phyloP scores from a whole-genome alignment of 768 basidiomycete genomes.

The Chalciporus piperatus region DNA sequence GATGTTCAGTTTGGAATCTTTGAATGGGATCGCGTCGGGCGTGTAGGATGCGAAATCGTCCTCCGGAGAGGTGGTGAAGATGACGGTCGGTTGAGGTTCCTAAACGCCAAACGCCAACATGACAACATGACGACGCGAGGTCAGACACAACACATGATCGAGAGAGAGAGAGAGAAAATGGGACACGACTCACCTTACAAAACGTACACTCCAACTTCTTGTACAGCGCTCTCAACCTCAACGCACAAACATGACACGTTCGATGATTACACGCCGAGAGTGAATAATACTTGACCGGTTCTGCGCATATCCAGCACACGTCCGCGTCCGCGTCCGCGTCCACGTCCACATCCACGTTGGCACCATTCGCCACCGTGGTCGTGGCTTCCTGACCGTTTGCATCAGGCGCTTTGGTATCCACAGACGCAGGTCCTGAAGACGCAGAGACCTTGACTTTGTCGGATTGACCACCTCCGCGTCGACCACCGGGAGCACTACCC shows the following conservation, averaged over 20 bases:
- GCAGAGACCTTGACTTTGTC: too few relatives aligned
- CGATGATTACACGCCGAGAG: constrained; percentile 90
- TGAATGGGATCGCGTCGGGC: constrained; percentile 54
- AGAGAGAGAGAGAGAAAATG: not conserved
- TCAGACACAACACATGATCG: not conserved
- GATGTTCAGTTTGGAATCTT: constrained; percentile 72
- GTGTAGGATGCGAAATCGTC: constrained; percentile 57
- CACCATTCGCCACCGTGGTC: too few relatives aligned
- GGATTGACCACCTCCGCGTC: not conserved
- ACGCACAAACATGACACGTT: constrained; percentile 91
- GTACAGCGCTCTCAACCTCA: constrained; percentile 86
- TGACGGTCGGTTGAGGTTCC: constrained; percentile 72
- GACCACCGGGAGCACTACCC: not conserved
- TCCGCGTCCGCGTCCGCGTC: constrained; percentile 2
- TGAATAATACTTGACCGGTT: constrained; percentile 87
- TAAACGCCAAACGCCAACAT: constrained; percentile 31
- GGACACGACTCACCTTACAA: constrained; percentile 77
- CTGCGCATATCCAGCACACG: constrained; percentile 93
- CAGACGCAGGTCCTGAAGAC: too few relatives aligned
- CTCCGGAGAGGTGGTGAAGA: constrained; percentile 70
- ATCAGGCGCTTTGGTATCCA: too few relatives aligned
- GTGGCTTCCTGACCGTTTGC: too few relatives aligned
- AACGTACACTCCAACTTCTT: constrained; percentile 94
- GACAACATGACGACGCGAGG: not conserved
- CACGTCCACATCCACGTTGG: not conserved